These are phyloP conservation scores for Fragaria nilgerrensis DNA, from an alignment of 306 rosid species.

Conservation along the genomic window DNA sequence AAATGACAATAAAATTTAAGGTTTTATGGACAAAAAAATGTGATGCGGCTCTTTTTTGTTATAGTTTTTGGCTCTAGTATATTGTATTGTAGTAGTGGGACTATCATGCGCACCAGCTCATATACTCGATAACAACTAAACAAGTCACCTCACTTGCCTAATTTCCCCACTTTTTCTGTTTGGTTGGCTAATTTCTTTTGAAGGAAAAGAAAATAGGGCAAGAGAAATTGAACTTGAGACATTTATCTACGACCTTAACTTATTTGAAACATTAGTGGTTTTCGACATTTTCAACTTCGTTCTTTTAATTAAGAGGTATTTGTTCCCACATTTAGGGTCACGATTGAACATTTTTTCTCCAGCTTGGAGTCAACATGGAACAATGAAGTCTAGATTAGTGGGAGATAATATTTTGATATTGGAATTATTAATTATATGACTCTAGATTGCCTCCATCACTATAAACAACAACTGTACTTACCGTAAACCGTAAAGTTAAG, in stretches of 20 bases:
- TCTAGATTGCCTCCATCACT: no score
- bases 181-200: neutral
- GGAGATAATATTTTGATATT: neutral
- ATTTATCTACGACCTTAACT: no score
- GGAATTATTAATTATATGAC: no score
- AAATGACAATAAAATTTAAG: neutral
- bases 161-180: neutral
- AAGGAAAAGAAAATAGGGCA: neutral
- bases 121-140: neutral
- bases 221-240: neutral
- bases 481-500: no score
- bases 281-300: no score
- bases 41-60: neutral
- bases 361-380: neutral
- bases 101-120: constrained; percentile 86
- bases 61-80: neutral
- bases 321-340: neutral
- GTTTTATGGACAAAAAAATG: neutral
- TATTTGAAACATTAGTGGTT: no score
- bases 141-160: neutral
- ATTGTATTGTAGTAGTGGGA: neutral
- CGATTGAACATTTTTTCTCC: neutral
- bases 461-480: no score
- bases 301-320: no score
- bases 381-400: neutral